These are phyloP conservation scores for Umbilicaria muhlenbergii DNA, from an alignment of 495 filamentous ascomycete genomes.

Conservation along the genomic window DNA sequence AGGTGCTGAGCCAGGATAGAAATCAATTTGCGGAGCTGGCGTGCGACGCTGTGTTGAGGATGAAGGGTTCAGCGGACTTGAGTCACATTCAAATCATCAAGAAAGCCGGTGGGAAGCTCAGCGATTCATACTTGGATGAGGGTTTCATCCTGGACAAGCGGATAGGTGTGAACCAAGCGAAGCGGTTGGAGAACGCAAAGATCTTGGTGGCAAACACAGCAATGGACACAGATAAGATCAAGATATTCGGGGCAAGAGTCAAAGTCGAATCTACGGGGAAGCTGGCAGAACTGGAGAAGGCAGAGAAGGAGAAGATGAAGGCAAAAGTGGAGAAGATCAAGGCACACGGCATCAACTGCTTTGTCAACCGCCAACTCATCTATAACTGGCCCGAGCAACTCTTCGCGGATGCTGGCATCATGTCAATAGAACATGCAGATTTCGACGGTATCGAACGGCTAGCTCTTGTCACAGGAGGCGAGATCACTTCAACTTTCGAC, in stretches of 20 bases:
- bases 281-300: constrained; percentile 91
- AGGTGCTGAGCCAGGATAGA: constrained; percentile 86
- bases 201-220: constrained; percentile 94
- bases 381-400: constrained; percentile 99
- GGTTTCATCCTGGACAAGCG: constrained; percentile 98
- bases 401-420: constrained; percentile 92
- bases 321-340: constrained; percentile 98
- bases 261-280: constrained; percentile 93
- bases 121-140: constrained; percentile 92
- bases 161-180: constrained; percentile 97
- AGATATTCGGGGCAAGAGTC: constrained; percentile 93
- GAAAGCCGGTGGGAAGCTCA: constrained; percentile 94
- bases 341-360: constrained; percentile 97
- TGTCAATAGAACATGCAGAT: constrained; percentile 97
- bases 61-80: constrained; percentile 85
- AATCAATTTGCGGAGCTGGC: constrained; percentile 84
- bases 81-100: constrained; percentile 99
- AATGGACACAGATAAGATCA: constrained; percentile 99
- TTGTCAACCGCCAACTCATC: constrained; percentile 96
- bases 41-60: constrained; percentile 78
- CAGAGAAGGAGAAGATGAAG: constrained; percentile 98
- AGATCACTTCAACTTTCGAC: constrained; percentile 96
- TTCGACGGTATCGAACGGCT: constrained; percentile 95
- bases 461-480: constrained; percentile 87
- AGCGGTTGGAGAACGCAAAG: constrained; percentile 93